Evolutionary conservation across 257 asterid species (phyloP).

Genomic region (Linderniella brevidens): DNA sequence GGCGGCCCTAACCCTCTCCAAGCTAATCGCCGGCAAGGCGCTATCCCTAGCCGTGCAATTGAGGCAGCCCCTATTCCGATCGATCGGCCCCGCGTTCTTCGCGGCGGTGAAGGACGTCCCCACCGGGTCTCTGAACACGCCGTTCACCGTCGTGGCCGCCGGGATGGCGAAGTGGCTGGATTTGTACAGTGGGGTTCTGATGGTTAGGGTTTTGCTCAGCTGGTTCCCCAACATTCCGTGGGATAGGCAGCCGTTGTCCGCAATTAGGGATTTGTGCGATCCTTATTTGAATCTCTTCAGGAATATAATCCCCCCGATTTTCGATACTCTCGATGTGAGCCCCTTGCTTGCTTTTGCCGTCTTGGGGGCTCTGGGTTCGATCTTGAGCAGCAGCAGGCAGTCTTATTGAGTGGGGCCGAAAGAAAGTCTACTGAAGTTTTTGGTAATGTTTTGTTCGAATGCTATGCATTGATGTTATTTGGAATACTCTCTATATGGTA

Average conservation of each 20-base stretch:
- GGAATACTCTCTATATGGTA: neutral
- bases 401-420: no score
- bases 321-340: conserved; percentile 67
- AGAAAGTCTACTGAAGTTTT: conserved; percentile 84
- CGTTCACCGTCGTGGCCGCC: conserved; percentile 80
- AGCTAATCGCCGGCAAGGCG: conserved; percentile 19
- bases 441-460: conserved; percentile 42
- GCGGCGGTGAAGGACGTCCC: conserved; percentile 43
- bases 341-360: conserved; percentile 78
- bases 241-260: conserved; percentile 86
- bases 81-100: conserved; percentile 69
- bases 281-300: conserved; percentile 82
- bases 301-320: conserved; percentile 75
- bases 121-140: conserved; percentile 45
- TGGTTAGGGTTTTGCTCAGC: conserved; percentile 77
- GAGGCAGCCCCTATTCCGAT: conserved; percentile 24
- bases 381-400: conserved; percentile 36
- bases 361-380: conserved; percentile 60
- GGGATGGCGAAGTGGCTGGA: conserved; percentile 91
- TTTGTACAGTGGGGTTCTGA: conserved; percentile 67
- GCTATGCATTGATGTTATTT: neutral
- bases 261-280: conserved; percentile 89
- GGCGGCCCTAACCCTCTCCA: conserved; percentile 32
- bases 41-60: conserved; percentile 19
- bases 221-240: conserved; percentile 97